Conservation (phyloP, 495 filamentous ascomycete genomes). For the Cercophora samala region DNA sequence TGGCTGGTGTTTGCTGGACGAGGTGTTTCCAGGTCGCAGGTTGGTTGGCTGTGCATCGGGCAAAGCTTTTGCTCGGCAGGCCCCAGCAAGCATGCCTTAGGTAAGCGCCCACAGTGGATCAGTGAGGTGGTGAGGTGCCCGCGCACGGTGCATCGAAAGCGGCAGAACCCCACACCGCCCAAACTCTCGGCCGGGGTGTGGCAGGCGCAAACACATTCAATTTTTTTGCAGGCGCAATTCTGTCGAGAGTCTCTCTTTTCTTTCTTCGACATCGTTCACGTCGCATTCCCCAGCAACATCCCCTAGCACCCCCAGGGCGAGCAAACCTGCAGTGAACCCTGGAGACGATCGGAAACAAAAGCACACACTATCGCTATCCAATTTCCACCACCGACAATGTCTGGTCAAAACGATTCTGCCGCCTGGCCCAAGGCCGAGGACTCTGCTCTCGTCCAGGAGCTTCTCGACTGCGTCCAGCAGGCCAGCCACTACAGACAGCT, state of each 20-base stretch:
- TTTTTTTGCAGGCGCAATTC: conserved; percentile 12
- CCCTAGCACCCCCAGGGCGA: conserved; percentile 28
- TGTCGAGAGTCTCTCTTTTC: conserved; percentile 10
- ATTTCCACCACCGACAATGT: conserved; percentile 38
- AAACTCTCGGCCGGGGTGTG: conserved; percentile 13
- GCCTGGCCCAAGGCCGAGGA: conserved; percentile 89
- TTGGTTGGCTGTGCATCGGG: conserved; percentile 34
- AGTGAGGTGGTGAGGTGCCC: too few relatives aligned
- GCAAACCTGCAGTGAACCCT: conserved; percentile 35
- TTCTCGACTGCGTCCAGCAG: conserved; percentile 86
- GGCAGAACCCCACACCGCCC: neutral
- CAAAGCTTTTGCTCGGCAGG: conserved; percentile 28
- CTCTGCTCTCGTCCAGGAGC: conserved; percentile 67
- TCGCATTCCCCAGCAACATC: conserved; percentile 15
- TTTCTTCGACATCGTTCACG: conserved; percentile 3
- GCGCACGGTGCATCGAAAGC: too few relatives aligned
- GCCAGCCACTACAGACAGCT: conserved; percentile 78
- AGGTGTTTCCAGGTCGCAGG: conserved; percentile 44
- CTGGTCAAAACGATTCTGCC: conserved; percentile 49
- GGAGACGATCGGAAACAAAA: conserved; percentile 18
- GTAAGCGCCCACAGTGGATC: too few relatives aligned
- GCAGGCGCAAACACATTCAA: conserved; percentile 1
- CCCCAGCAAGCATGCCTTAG: conserved; percentile 5
- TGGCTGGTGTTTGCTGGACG: conserved; percentile 25
- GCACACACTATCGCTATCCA: conserved; percentile 6